Conservation (phyloP, 805 yeast species). For the Yarrowia sp. region DNA sequence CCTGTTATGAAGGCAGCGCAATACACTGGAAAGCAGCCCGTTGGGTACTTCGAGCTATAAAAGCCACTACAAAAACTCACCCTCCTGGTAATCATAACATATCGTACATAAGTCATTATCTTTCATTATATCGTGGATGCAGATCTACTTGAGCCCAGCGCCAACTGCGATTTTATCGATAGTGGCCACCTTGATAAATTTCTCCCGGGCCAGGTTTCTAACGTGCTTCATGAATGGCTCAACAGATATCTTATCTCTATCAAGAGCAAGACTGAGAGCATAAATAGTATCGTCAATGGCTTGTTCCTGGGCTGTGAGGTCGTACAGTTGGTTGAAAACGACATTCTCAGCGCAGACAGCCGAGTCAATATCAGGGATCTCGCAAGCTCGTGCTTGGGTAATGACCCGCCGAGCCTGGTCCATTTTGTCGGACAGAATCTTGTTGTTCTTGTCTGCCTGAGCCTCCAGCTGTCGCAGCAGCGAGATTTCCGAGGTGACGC, state of each 20-base stretch:
- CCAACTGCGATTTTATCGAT: constrained; percentile 42
- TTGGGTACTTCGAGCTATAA: no score
- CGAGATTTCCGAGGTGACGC: constrained; percentile 41
- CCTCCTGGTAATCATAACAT: not conserved
- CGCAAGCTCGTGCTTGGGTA: constrained; percentile 38
- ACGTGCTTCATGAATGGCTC: constrained; percentile 48
- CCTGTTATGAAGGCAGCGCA: no score
- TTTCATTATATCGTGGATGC: not conserved
- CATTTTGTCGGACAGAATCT: constrained; percentile 38
- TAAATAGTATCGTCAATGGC: constrained; percentile 70
- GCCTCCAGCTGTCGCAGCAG: constrained; percentile 35
- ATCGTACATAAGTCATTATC: not conserved
- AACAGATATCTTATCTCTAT: constrained; percentile 46
- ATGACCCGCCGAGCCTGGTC: constrained; percentile 38
- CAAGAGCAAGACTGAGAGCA: constrained; percentile 56
- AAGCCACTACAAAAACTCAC: no score
- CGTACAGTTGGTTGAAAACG: constrained; percentile 60
- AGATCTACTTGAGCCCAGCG: constrained; percentile 27
- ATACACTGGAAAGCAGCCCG: no score
- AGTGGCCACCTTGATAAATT: constrained; percentile 53
- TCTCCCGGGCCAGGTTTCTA: constrained; percentile 60
- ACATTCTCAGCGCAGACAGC: constrained; percentile 51
- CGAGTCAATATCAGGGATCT: constrained; percentile 44
- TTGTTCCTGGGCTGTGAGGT: constrained; percentile 59
- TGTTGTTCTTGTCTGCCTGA: constrained; percentile 37